Evolutionary conservation across 495 filamentous ascomycete genomes (phyloP).

Genomic region (Neurospora pannonica): DNA sequence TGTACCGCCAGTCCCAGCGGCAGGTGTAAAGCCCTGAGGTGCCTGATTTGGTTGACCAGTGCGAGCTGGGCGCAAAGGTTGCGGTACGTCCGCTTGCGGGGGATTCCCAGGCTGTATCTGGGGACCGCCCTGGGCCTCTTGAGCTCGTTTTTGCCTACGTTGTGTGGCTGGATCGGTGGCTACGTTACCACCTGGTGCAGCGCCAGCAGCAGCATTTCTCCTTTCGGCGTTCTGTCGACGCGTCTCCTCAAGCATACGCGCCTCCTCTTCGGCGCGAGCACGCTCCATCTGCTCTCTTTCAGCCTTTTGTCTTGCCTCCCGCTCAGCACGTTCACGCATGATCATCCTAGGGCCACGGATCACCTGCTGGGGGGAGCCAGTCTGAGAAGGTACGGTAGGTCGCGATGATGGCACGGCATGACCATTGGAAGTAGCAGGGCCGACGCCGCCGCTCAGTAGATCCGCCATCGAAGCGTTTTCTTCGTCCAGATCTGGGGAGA

Average conservation of each 20-base stretch:
- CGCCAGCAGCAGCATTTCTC: conserved; percentile 51
- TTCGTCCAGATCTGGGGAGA: conserved; percentile 78
- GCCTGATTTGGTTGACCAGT: conserved; percentile 13
- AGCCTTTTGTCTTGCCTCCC: conserved; percentile 57
- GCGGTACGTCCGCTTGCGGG: conserved; percentile 7
- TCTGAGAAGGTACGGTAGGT: conserved; percentile 35
- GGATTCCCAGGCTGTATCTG: conserved; percentile 3
- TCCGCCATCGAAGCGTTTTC: conserved; percentile 94
- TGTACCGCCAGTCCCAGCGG: conserved; percentile 2
- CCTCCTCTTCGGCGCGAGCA: conserved; percentile 45
- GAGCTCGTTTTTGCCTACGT: conserved; percentile 28
- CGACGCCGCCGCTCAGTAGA: conserved; percentile 49
- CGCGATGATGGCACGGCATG: conserved; percentile 34
- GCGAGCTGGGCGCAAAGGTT: conserved; percentile 16
- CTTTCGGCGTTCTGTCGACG: conserved; percentile 38
- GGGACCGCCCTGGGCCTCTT: conserved; percentile 12
- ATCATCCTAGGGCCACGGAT: conserved; percentile 59
- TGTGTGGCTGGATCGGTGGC: conserved; percentile 31
- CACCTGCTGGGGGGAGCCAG: conserved; percentile 38
- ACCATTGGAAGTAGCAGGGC: conserved; percentile 38
- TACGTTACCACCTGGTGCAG: conserved; percentile 32
- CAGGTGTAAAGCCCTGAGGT: conserved; percentile 10
- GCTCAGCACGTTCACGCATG: conserved; percentile 56
- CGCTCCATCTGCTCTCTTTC: conserved; percentile 45
- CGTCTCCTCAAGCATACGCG: conserved; percentile 43